Conservation (phyloP, 2,329 filamentous ascomycete genomes). For the Fusarium sp. region DNA sequence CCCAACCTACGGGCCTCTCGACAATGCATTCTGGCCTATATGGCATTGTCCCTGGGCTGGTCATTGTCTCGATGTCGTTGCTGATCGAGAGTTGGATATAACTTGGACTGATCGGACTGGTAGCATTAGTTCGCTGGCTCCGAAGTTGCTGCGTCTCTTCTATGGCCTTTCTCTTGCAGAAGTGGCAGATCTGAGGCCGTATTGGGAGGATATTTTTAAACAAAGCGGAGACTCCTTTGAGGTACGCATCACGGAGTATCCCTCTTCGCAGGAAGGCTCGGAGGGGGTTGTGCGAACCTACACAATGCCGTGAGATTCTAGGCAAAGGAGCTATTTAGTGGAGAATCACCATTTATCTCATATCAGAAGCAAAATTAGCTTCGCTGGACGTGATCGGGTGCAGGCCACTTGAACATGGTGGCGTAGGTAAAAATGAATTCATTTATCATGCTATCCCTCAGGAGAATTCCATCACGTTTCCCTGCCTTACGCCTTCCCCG, state of each 20-base stretch:
- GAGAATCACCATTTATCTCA: no score
- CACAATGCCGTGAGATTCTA: no score
- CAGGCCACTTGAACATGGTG: no score
- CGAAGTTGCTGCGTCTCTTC: background rate
- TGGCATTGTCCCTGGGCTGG: constrained; percentile 13
- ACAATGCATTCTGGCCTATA: background rate
- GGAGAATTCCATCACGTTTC: background rate
- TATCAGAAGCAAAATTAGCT: no score
- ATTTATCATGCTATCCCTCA: background rate
- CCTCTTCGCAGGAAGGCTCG: background rate
- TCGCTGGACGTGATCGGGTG: no score
- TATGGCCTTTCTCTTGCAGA: background rate
- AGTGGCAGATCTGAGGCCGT: background rate
- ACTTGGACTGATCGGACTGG: constrained; percentile 8
- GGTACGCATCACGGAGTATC: background rate
- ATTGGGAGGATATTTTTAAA: background rate
- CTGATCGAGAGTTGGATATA: background rate
- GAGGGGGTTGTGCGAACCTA: background rate
- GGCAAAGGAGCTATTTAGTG: no score
- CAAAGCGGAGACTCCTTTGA: background rate
- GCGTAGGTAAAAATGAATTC: no score
- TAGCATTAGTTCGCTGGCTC: background rate
- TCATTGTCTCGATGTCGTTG: constrained; percentile 9
- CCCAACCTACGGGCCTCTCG: background rate
- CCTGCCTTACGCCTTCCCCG: background rate